Evolutionary conservation across 768 basidiomycete species (phyloP).

Genomic region (Flagelloscypha sp.): DNA sequence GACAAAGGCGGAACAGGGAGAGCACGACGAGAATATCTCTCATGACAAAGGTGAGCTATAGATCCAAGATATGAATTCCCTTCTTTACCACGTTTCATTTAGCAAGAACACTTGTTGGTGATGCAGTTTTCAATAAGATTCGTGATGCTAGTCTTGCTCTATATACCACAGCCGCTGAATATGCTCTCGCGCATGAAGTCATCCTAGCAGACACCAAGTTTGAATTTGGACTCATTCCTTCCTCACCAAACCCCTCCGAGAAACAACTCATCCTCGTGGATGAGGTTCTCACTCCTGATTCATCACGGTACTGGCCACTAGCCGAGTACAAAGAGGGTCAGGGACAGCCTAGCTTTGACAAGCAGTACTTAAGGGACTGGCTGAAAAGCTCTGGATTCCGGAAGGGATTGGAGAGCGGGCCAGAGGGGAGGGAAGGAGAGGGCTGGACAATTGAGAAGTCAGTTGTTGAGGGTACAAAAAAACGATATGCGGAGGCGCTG

Average conservation of each 20-base stretch:
- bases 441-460: conserved; percentile 75
- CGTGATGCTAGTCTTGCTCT: conserved; percentile 54
- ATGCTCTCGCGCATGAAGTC: conserved; percentile 67
- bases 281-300: conserved; percentile 96
- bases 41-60: conserved; percentile 55
- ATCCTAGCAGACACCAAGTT: conserved; percentile 99
- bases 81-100: not conserved
- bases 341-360: conserved; percentile 88
- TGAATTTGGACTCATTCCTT: conserved; percentile 81
- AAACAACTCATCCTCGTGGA: conserved; percentile 79
- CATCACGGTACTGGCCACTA: conserved; percentile 92
- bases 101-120: conserved; percentile 64
- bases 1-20: conserved; percentile 91
- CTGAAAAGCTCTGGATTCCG: conserved; percentile 63
- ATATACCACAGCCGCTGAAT: conserved; percentile 66
- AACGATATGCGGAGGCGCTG: conserved; percentile 75
- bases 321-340: conserved; percentile 63
- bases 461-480: conserved; percentile 69
- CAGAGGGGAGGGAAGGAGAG: conserved; percentile 51
- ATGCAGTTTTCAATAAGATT: conserved; percentile 52
- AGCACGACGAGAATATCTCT: conserved; percentile 94
- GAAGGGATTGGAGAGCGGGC: conserved; percentile 74
- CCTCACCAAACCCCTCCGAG: conserved; percentile 19
- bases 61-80: not conserved
- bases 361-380: conserved; percentile 93